These are phyloP conservation scores for Pseudohalonectria lignicola DNA, from an alignment of 2,329 filamentous ascomycete genomes.

Conservation along the genomic window DNA sequence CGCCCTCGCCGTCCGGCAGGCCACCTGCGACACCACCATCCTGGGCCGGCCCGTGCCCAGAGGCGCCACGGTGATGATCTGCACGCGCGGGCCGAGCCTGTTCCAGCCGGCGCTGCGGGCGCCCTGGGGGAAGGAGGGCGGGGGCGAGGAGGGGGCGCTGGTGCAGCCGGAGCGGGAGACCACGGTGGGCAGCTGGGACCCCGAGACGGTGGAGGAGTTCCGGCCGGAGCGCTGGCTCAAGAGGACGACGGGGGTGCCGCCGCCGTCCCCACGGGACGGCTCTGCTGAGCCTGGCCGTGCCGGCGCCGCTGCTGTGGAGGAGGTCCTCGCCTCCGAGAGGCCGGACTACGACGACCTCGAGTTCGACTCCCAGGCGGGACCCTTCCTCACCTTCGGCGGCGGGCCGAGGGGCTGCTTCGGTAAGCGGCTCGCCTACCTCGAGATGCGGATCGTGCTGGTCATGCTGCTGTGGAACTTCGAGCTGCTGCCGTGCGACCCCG, in stretches of 20 bases:
- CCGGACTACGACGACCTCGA: conserved; percentile 10
- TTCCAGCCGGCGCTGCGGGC: conserved; percentile 15
- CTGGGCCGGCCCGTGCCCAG: conserved; percentile 21
- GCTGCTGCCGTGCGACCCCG: conserved; percentile 12
- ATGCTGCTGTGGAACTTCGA: conserved; percentile 27
- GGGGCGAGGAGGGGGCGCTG: conserved; percentile 15
- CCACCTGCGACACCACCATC: conserved; percentile 18
- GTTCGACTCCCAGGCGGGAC: conserved; percentile 10
- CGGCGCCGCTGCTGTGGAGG: too few relatives aligned
- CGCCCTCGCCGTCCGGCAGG: conserved; percentile 14
- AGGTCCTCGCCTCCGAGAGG: too few relatives aligned
- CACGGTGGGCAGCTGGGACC: too few relatives aligned
- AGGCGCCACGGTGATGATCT: conserved; percentile 19
- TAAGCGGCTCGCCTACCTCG: conserved; percentile 21
- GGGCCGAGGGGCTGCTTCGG: conserved; percentile 27
- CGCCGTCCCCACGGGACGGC: too few relatives aligned
- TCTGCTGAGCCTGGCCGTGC: too few relatives aligned
- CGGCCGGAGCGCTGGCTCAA: conserved; percentile 27
- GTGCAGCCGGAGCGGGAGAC: conserved; percentile 12
- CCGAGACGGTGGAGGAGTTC: conserved; percentile 16
- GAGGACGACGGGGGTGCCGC: too few relatives aligned
- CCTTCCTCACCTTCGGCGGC: too few relatives aligned
- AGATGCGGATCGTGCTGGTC: conserved; percentile 22
- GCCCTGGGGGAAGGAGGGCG: conserved; percentile 13
- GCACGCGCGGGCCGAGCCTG: conserved; percentile 16